Conservation (phyloP, 805 yeast species). For the Yarrowia yakushimensis region DNA sequence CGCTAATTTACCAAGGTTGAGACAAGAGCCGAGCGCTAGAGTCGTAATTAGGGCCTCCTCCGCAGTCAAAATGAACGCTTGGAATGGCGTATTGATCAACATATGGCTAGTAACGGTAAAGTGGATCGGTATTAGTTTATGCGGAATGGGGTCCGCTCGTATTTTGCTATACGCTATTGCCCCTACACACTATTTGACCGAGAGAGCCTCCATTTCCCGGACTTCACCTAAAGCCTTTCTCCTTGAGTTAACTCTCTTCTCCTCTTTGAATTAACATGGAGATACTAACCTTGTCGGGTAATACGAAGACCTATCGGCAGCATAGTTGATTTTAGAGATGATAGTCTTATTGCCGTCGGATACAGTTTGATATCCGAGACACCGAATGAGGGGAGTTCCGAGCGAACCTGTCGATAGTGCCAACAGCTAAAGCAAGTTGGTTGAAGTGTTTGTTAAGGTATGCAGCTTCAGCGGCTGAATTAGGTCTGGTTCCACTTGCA, state of each 20-base stretch:
- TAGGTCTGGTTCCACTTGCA: background rate
- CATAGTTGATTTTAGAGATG: background rate
- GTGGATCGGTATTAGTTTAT: background rate
- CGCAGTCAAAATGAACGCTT: background rate
- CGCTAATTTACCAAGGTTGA: background rate
- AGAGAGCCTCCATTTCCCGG: conserved; percentile 2
- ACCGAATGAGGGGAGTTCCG: no score
- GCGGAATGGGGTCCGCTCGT: background rate
- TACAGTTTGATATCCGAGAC: no score
- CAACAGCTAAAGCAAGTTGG: no score
- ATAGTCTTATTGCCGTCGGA: background rate
- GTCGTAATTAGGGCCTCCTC: background rate
- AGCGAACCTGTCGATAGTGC: no score
- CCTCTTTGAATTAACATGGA: conserved; percentile 9
- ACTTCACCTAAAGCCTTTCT: background rate
- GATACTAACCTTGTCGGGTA: background rate
- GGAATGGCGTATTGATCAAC: background rate
- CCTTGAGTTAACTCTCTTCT: background rate
- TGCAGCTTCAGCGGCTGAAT: no score
- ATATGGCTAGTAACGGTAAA: background rate
- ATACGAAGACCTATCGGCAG: conserved; percentile 4
- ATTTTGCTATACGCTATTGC: background rate
- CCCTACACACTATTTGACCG: background rate
- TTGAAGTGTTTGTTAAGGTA: no score
- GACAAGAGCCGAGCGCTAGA: background rate